Evolutionary conservation across 2,329 filamentous ascomycete genomes (phyloP).

Genomic region (Blumeriella jaapii): DNA sequence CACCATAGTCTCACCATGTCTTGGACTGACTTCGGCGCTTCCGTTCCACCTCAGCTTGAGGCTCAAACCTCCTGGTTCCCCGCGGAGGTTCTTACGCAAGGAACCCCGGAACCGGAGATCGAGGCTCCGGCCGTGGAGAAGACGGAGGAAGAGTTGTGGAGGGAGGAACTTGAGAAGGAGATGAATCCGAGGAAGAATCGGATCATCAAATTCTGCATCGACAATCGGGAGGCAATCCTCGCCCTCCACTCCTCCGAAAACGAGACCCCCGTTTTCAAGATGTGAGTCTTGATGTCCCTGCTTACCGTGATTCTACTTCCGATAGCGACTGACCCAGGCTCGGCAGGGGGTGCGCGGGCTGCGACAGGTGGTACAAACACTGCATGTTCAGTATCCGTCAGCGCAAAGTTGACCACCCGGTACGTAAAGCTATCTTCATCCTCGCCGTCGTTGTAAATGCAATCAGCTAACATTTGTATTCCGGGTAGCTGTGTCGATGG

Average conservation of each 20-base stretch:
- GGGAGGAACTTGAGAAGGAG: neutral
- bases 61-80: too few relatives aligned
- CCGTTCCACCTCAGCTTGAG: too few relatives aligned
- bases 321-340: neutral
- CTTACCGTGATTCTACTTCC: neutral
- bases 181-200: neutral
- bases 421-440: too few relatives aligned
- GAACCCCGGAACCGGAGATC: too few relatives aligned
- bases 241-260: neutral
- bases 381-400: constrained; percentile 6
- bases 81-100: too few relatives aligned
- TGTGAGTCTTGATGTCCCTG: too few relatives aligned
- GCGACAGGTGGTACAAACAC: constrained; percentile 2
- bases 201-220: neutral
- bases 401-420: neutral
- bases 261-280: neutral
- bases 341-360: constrained; percentile 1
- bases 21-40: too few relatives aligned
- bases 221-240: neutral
- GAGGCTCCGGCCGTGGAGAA: too few relatives aligned
- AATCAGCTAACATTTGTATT: too few relatives aligned
- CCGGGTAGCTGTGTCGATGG: constrained; percentile 4
- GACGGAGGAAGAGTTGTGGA: neutral
- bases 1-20: too few relatives aligned
- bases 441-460: too few relatives aligned